Evolutionary conservation across 768 basidiomycete genomes (phyloP), one percentile per base, ranked within the genome.

Genomic region (Mycena filopes): DNA sequence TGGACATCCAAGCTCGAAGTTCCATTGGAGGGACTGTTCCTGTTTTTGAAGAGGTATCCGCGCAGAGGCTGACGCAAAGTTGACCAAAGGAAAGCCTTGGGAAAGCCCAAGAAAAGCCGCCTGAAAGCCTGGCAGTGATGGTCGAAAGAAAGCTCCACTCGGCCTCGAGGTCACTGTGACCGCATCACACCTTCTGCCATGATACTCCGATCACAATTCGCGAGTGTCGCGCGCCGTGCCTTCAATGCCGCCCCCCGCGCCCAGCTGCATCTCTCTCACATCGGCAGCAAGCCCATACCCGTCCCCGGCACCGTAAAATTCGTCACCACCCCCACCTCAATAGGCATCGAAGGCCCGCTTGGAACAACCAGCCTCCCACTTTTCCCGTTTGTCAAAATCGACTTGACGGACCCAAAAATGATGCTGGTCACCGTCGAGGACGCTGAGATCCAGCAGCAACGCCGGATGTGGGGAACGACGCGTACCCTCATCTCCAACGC

Each of bases 401-500:
- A 66, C 45, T 26, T 56, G 87, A 92, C 70, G 95, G 49, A 53
- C 28, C 59, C 48, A 23, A 80, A 84, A 23, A 98, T 78, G 25
- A 89, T 77, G 61, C 98, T 94, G 79, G 93, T 92, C 3, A 95
- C 98, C 9, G 97, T 87, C 23, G 83, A 81, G 26, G 93, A 63
- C 45, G 29, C 62, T 91, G 21, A 95, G 91, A 68, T 93, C 88
- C 11, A 87, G 45, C 23, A 50, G 40, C 62, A 63, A 31, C 62
- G 91, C 59, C 87, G 89, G 76, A 99, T 93, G 74, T 93, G 84
- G 18, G 85, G 75, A 21, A 97, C 97, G 50, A 99, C 86, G 26
- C 92, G 88, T 38, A 97, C 95, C 0, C 84, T 96, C 69, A 93
- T 98, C 75, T 82, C 85, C 68, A 98, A 99, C 75, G 96, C 96